Evolutionary conservation across 257 asterid genomes (phyloP), one percentile per base, ranked within the genome.

Genomic region (Nemophila menziesii): DNA sequence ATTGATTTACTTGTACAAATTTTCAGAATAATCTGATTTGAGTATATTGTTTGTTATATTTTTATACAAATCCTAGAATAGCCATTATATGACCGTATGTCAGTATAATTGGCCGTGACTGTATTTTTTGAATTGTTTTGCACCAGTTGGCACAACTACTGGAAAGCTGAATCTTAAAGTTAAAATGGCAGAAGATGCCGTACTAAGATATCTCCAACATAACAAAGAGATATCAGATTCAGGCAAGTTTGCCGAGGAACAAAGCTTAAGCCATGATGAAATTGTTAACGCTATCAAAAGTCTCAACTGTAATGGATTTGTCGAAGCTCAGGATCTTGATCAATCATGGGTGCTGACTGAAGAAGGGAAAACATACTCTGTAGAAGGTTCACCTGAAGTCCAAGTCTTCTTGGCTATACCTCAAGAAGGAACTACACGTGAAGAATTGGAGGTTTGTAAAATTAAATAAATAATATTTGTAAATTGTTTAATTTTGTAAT

Each of bases 371-470:
- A 40, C 56, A 22, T 90, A 85, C 63, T 76, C 92, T 33, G 70
- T 55, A 13, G 56, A 60, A 16, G 98, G 94, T 58, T 78, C 96
- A 50, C 94, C 98, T 16, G 98, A 90, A 79, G 78, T 67, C 17
- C 92, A 72, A 38, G 75, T 90, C 59, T 70, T 78, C 63, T 63
- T 33, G 22, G 92, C 93, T 26, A 69, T 90, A 45, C 96, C 98
- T 21, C 61, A 67, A 1, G 82, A 85, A 64, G 96, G 96, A 36
- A 75, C 68, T 54, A 26, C 86, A 0, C 73, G 67, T 41, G 85
- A 80, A 22, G 86, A 76, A 47, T 73, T 90, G 64, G 86, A 84
- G 93, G 98, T 89, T 52, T 16, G 17, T 2, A 16, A n/a, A 14
- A 26, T 15, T 51, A 17, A 2, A 20, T n/a, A 44, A 34, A 20